phyloP scores from a whole-genome alignment of 1,139 yeast genomes.

The Entelexis sorbosivorans region DNA sequence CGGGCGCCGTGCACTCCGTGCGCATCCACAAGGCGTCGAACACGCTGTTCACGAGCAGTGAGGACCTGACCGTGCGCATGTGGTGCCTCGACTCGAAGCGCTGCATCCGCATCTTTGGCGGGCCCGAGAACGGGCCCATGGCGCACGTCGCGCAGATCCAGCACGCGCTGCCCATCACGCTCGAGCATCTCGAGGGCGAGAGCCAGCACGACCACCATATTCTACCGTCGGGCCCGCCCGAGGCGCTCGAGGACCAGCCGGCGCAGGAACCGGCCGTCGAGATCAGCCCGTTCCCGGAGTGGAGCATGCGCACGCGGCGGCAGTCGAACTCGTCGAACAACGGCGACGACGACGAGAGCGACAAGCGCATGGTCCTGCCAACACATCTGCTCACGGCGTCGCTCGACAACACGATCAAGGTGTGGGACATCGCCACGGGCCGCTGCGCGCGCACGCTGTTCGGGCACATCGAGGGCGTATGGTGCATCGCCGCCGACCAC shows the following conservation, averaged over 20 bases:
- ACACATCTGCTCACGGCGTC: constrained; percentile 81
- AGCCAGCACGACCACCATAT: constrained; percentile 27
- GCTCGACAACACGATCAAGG: constrained; percentile 81
- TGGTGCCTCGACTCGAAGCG: constrained; percentile 81
- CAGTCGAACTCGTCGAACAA: neutral
- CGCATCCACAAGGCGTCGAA: constrained; percentile 70
- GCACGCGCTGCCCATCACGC: constrained; percentile 71
- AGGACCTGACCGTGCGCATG: constrained; percentile 85
- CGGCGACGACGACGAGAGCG: constrained; percentile 19
- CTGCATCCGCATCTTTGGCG: constrained; percentile 69
- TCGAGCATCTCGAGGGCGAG: constrained; percentile 35
- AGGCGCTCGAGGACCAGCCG: neutral
- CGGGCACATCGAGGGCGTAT: constrained; percentile 95
- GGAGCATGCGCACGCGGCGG: constrained; percentile 2
- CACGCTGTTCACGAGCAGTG: constrained; percentile 77
- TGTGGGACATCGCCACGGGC: constrained; percentile 85
- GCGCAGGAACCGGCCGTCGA: neutral
- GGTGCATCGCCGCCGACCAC: constrained; percentile 93
- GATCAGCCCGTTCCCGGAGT: constrained; percentile 2
- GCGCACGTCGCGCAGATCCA: constrained; percentile 68
- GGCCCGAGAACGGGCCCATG: constrained; percentile 34
- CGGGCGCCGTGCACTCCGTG: constrained; percentile 85
- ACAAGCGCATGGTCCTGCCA: constrained; percentile 36
- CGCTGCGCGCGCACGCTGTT: constrained; percentile 84
- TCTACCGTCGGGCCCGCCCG: constrained; percentile 15